Percentiles rank a stretch among this genome's conserved stretches.
phyloP scores from a whole-genome alignment of 768 basidiomycete species.

The Suillus subaureus region DNA sequence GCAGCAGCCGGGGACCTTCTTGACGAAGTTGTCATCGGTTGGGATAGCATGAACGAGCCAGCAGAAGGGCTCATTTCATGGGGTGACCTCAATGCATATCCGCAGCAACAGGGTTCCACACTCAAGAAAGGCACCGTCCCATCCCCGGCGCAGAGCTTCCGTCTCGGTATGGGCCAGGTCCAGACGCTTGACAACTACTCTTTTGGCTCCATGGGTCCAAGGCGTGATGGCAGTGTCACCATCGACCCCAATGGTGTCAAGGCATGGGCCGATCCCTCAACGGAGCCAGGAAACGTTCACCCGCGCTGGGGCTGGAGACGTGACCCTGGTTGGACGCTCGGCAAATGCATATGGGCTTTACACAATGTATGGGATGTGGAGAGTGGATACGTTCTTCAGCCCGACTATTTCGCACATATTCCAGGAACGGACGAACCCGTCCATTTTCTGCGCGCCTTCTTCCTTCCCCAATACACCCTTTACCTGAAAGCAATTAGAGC shows the following conservation, averaged over 20 bases:
- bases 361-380: slow-evolving; percentile 89
- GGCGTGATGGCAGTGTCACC: slow-evolving; percentile 68
- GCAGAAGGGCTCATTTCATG: slow-evolving; percentile 75
- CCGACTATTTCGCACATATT: slow-evolving; percentile 72
- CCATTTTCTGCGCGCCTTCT: slow-evolving; percentile 78
- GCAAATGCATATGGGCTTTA: slow-evolving; percentile 83
- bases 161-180: slow-evolving; percentile 85
- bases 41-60: slow-evolving; percentile 97
- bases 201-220: slow-evolving; percentile 81
- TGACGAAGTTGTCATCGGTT: slow-evolving; percentile 91
- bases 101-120: slow-evolving; percentile 66
- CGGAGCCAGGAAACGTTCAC: slow-evolving; percentile 55
- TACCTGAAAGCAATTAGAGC: slow-evolving; percentile 61
- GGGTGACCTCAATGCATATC: slow-evolving; percentile 65
- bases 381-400: slow-evolving; percentile 63
- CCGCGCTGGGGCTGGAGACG: slow-evolving; percentile 85
- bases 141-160: slow-evolving; percentile 80
- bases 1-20: slow-evolving; percentile 72
- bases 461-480: slow-evolving; percentile 67
- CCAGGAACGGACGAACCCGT: slow-evolving; percentile 48
- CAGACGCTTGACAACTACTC: slow-evolving; percentile 83
- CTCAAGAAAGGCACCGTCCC: slow-evolving; percentile 89
- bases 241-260: slow-evolving; percentile 83
- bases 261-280: slow-evolving; percentile 71
- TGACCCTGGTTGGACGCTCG: slow-evolving; percentile 70